Percentiles rank a stretch among this genome's conserved stretches.
Evolutionary conservation across 2,329 filamentous ascomycete species (phyloP).

Genomic region (Diplodia mutila): DNA sequence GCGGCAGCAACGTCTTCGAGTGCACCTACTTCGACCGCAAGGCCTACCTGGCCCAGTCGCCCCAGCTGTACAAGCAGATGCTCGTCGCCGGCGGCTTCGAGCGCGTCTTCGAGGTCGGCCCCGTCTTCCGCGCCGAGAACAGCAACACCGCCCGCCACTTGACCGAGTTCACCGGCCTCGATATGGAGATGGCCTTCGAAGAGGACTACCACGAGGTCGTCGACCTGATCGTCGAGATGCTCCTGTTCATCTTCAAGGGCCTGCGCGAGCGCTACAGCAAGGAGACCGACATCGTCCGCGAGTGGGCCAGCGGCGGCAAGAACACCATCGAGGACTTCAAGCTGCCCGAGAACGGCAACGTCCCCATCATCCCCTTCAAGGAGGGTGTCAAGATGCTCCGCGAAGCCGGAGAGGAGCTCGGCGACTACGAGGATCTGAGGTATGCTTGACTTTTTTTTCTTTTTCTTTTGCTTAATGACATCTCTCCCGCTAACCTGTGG

Average conservation of each 20-base stretch:
- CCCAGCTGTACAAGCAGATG: conserved; percentile 87
- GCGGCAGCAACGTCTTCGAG: conserved; percentile 88
- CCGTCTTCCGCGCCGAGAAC: conserved; percentile 85
- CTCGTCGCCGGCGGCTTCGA: conserved; percentile 79
- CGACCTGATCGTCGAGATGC: conserved; percentile 71
- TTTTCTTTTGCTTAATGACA: too few relatives aligned
- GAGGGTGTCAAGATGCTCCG: conserved; percentile 78
- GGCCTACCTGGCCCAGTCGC: conserved; percentile 78
- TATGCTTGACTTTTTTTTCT: conserved; percentile 28
- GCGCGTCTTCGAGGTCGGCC: conserved; percentile 76
- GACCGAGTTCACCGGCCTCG: conserved; percentile 87
- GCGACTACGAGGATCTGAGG: conserved; percentile 77
- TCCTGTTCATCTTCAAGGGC: conserved; percentile 80
- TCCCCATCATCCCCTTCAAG: conserved; percentile 75
- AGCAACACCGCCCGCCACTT: conserved; percentile 83
- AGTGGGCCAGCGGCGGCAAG: conserved; percentile 47
- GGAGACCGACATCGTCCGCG: conserved; percentile 72
- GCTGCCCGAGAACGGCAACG: conserved; percentile 73
- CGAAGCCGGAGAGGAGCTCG: conserved; percentile 74
- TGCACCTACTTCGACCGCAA: conserved; percentile 86
- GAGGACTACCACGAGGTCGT: conserved; percentile 77
- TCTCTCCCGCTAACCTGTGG: too few relatives aligned
- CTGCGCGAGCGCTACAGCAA: conserved; percentile 68
- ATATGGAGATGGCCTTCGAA: conserved; percentile 88
- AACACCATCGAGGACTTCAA: conserved; percentile 80